Percentiles rank a stretch among this genome's conserved stretches.
phyloP scores from a whole-genome alignment of 768 basidiomycete genomes.

The Sporobolomyces phaffii region DNA sequence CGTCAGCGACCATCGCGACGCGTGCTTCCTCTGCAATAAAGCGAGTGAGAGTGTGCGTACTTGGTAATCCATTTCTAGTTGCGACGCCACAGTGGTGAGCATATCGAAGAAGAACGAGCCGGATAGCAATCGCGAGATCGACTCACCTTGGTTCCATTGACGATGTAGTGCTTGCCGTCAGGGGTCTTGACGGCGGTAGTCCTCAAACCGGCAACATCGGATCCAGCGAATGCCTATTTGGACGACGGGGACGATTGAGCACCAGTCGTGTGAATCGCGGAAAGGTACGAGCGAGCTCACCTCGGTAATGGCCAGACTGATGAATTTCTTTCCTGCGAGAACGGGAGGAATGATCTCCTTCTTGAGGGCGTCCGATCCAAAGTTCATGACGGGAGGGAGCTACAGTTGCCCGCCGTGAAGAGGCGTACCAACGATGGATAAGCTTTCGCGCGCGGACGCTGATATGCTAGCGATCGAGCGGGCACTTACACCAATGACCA shows the following conservation, averaged over 20 bases:
- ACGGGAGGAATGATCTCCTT: constrained; percentile 35
- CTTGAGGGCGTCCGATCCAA: constrained; percentile 37
- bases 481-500: constrained; percentile 40
- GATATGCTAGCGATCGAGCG: too few species aligned
- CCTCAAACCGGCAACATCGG: constrained; percentile 38
- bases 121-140: too few species aligned
- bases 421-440: neutral
- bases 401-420: constrained; percentile 54
- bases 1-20: too few species aligned
- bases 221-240: constrained; percentile 37
- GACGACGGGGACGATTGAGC: too few species aligned
- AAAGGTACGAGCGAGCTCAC: neutral
- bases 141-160: constrained; percentile 41
- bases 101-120: too few species aligned
- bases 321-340: constrained; percentile 36
- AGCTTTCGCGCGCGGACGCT: too few species aligned
- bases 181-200: constrained; percentile 41
- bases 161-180: constrained; percentile 41
- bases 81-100: too few species aligned
- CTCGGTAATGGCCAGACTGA: constrained; percentile 39
- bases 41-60: neutral
- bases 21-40: too few species aligned
- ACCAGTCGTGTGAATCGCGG: too few species aligned
- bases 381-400: constrained; percentile 46
- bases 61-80: constrained; percentile 26